These are phyloP conservation scores for Sporothrix schenckii DNA, from an alignment of 2,329 filamentous ascomycete genomes.

Conservation along the genomic window DNA sequence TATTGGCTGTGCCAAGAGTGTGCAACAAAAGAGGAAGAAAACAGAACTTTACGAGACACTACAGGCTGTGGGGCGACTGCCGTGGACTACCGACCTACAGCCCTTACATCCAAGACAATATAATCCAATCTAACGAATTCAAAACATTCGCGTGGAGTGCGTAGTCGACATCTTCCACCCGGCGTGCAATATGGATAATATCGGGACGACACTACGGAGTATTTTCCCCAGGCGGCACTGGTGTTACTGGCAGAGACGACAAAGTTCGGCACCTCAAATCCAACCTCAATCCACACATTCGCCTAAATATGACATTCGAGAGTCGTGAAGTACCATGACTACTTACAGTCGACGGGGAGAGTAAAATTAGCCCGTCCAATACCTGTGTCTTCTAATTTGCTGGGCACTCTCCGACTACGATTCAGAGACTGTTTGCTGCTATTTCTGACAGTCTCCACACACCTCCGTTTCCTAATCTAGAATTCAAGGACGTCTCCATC, in stretches of 20 bases:
- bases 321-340: not conserved
- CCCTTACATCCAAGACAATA: not conserved
- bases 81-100: not conserved
- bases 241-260: not conserved
- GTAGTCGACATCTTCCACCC: not conserved
- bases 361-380: not conserved
- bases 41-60: too few species aligned
- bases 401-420: too few species aligned
- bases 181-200: not conserved
- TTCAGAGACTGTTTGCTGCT: too few species aligned
- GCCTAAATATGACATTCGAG: constrained; percentile 1
- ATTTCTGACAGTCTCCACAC: too few species aligned
- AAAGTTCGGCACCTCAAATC: constrained; percentile 6
- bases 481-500: not conserved
- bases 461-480: constrained; percentile 4
- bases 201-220: not conserved
- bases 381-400: too few species aligned
- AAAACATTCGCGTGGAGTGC: not conserved
- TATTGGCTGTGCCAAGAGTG: not conserved
- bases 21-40: not conserved
- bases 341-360: not conserved
- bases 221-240: not conserved
- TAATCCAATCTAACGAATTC: not conserved
- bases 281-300: too few species aligned
- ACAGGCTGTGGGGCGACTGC: not conserved